phyloP scores from a whole-genome alignment of 768 basidiomycete species.

The Termitomyces sp. region DNA sequence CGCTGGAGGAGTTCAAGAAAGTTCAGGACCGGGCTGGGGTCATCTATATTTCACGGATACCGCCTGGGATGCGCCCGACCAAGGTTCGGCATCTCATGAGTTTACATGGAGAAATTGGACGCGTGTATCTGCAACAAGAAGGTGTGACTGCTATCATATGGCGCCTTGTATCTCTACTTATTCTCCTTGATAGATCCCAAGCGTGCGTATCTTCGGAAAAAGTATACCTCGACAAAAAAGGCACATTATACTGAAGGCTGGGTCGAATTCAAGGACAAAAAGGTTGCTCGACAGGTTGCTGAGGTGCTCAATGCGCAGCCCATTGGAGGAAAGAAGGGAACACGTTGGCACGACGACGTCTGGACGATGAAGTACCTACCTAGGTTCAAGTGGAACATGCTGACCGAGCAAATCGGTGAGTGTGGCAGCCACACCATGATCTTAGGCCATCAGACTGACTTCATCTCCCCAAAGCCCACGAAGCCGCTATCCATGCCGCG shows the following conservation, averaged over 20 bases:
- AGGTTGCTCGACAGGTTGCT: conserved; percentile 82
- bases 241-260: conserved; percentile 93
- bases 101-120: conserved; percentile 82
- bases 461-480: conserved; percentile 62
- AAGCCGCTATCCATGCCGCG: conserved; percentile 82
- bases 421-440: not conserved
- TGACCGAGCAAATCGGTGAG: conserved; percentile 97
- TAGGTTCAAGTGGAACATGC: conserved; percentile 98
- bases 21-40: conserved; percentile 73
- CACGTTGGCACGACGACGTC: conserved; percentile 91
- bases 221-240: conserved; percentile 80
- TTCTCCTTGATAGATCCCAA: conserved; percentile 45
- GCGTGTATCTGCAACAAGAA: conserved; percentile 92
- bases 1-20: conserved; percentile 67
- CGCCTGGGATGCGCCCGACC: conserved; percentile 83
- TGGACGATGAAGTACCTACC: conserved; percentile 99
- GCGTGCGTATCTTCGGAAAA: conserved; percentile 76
- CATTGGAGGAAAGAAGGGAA: conserved; percentile 90
- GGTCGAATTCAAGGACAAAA: conserved; percentile 85
- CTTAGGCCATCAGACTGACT: not conserved
- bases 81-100: conserved; percentile 95
- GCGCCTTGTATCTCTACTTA: not conserved
- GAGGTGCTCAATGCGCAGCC: conserved; percentile 95
- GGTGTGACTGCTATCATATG: conserved; percentile 39
- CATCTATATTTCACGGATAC: conserved; percentile 92